Evolutionary conservation across 768 basidiomycete species (phyloP).

Genomic region (Russula foetens): DNA sequence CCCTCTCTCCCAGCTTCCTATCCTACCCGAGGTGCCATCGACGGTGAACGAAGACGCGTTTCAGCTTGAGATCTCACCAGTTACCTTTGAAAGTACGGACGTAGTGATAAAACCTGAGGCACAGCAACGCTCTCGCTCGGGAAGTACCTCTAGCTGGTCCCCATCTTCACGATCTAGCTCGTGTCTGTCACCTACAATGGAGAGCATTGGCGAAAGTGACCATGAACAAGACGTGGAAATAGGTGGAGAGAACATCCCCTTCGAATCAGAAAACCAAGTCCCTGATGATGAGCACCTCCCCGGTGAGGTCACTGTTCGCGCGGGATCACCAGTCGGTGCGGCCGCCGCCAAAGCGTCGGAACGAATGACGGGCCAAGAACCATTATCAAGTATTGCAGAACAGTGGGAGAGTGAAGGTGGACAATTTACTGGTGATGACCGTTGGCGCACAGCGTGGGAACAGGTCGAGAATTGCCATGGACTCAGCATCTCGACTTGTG

Average conservation of each 20-base stretch:
- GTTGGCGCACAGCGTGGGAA: slow-evolving; percentile 3
- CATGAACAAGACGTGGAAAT: slow-evolving; percentile 6
- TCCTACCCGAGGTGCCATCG: slow-evolving; percentile 1
- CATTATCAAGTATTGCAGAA: background rate
- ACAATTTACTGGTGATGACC: background rate
- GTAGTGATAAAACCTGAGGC: background rate
- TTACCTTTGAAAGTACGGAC: slow-evolving; percentile 3
- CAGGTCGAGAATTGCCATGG: slow-evolving; percentile 14
- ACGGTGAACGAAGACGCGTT: slow-evolving; percentile 15
- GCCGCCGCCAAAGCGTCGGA: slow-evolving; percentile 1
- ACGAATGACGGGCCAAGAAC: background rate
- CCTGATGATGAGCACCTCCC: background rate
- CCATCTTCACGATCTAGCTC: slow-evolving; percentile 16
- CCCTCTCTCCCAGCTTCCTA: slow-evolving; percentile 10
- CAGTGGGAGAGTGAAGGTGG: slow-evolving; percentile 11
- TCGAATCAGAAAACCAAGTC: background rate
- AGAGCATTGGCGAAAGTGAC: slow-evolving; percentile 19
- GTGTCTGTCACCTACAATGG: slow-evolving; percentile 16
- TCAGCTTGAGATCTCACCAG: slow-evolving; percentile 15
- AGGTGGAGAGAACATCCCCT: background rate
- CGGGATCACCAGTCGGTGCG: slow-evolving; percentile 15
- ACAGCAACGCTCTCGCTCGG: slow-evolving; percentile 1
- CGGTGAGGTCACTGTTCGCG: slow-evolving; percentile 17
- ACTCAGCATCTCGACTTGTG: slow-evolving; percentile 20
- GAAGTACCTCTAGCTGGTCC: slow-evolving; percentile 17